A percentile compares a stretch with the other conserved stretches of the same genome.
Evolutionary conservation across 139 green algal species (phyloP).

Genomic region (Chlamydomonas sp.): DNA sequence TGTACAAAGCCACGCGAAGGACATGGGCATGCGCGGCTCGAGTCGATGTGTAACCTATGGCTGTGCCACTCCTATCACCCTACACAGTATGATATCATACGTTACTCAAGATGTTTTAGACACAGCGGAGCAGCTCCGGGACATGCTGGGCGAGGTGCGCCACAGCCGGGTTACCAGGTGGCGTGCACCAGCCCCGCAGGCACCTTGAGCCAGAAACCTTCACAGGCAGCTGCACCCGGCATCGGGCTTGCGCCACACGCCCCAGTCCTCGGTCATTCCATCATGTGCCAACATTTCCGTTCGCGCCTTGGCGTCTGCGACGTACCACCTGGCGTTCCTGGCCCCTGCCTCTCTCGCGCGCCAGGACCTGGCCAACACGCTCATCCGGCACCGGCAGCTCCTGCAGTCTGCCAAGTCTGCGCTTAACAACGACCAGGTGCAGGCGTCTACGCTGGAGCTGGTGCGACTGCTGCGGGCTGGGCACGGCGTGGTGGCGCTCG

Average conservation of each 20-base stretch:
- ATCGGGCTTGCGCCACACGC: no score
- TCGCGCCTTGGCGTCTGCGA: neutral
- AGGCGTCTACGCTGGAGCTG: slow-evolving; percentile 41
- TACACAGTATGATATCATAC: slow-evolving; percentile 48
- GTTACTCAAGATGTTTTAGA: slow-evolving; percentile 55
- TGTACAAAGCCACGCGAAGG: neutral
- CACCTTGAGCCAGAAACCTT: no score
- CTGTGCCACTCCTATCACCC: no score
- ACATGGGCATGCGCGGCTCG: neutral
- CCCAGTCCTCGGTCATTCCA: no score
- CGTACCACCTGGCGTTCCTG: neutral
- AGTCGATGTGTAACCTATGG: neutral
- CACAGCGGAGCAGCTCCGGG: slow-evolving; percentile 49
- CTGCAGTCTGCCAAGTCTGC: slow-evolving; percentile 8
- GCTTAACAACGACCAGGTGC: slow-evolving; percentile 32
- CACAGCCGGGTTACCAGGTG: no score
- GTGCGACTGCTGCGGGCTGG: slow-evolving; percentile 23
- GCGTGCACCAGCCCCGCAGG: no score
- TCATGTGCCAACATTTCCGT: neutral
- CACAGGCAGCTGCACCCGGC: no score
- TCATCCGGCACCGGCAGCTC: slow-evolving; percentile 30
- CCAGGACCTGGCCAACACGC: slow-evolving; percentile 39
- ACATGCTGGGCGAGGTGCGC: slow-evolving; percentile 56
- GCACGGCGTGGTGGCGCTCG: no score
- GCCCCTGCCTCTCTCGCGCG: neutral